Evolutionary conservation across 306 rosid genomes (phyloP), one percentile per base, ranked within the genome.

Genomic region (Prunus salicina): DNA sequence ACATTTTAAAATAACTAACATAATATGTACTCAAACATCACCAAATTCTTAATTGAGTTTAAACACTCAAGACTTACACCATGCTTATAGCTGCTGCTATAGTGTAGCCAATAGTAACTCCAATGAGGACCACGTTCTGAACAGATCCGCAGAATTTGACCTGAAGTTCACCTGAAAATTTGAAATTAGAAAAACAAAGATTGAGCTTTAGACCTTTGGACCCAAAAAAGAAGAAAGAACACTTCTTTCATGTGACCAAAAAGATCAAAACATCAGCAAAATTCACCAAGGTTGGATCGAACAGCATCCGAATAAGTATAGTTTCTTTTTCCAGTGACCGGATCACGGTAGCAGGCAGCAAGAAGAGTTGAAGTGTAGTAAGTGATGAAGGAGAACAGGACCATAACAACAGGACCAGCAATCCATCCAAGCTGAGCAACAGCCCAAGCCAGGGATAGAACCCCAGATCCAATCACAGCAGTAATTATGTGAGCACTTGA

Each of bases 401-500:
- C 12, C 86, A 91, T 90, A 2, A 79, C 84, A 27, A 63, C 55
- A 28, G 90, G 86, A 15, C 97, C 97, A 52, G 88, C 91, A 57
- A 91, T 30, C 97, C 95, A 91, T 80, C 97, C 95, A 32, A 91
- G 88, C 75, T 91, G 97, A 43, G 97, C 94, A 6, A 71, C 76
- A 9, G 97, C 94, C 94, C 94, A 91, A 27, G 95, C 95, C 81
- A 91, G 72, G 5, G 97, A 85, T 15, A 89, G 56, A 30, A 91
- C 97, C 5, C 97, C 97, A 10, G 97, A 89, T 1, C 97, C 97
- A 53, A 91, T 87, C 58, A 91, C 97, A 18, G 97, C 97, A 0
- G 97, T 91, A 66, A 91, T 86, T 27, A 91, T 84, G 78, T 91
- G 97, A 30, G 97, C 87, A 79, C 93, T 85, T 43, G 90, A 87